Evolutionary conservation across 2,329 filamentous ascomycete species (phyloP).

Genomic region (Ceratocystis variospora): DNA sequence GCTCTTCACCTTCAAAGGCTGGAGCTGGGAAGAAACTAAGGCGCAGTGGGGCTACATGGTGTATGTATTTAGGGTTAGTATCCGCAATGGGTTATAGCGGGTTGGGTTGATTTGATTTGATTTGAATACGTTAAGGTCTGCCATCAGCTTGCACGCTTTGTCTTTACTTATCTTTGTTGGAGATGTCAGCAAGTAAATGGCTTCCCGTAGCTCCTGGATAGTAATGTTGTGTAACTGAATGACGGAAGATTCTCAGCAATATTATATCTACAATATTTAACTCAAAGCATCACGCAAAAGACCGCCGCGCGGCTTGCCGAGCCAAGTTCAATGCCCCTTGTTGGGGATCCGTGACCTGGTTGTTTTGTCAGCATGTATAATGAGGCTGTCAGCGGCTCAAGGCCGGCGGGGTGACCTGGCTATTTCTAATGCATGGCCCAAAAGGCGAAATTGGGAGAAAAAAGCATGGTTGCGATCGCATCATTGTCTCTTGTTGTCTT

Average conservation of each 20-base stretch:
- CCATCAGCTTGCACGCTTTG: neutral
- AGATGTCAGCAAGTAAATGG: neutral
- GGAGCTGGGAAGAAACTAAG: neutral
- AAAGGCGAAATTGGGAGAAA: neutral
- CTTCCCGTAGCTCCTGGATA: neutral
- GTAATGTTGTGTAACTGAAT: neutral
- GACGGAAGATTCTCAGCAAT: neutral
- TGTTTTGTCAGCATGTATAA: slow-evolving; percentile 8
- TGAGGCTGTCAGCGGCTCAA: neutral
- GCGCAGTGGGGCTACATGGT: neutral
- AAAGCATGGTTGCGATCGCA: neutral
- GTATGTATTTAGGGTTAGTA: neutral
- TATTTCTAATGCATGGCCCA: neutral
- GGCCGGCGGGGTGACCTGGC: neutral
- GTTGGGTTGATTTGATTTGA: no score
- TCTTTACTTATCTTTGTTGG: neutral
- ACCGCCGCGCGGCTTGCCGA: neutral
- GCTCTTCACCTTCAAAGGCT: no score
- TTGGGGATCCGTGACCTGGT: neutral
- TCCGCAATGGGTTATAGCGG: neutral
- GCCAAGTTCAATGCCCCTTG: neutral
- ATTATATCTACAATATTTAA: neutral
- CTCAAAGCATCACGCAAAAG: neutral
- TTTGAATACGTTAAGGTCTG: no score
- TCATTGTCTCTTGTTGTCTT: no score